Base-by-base conservation (phyloP, 805 yeast species). In the Blastobotrys terrestris region DNA sequence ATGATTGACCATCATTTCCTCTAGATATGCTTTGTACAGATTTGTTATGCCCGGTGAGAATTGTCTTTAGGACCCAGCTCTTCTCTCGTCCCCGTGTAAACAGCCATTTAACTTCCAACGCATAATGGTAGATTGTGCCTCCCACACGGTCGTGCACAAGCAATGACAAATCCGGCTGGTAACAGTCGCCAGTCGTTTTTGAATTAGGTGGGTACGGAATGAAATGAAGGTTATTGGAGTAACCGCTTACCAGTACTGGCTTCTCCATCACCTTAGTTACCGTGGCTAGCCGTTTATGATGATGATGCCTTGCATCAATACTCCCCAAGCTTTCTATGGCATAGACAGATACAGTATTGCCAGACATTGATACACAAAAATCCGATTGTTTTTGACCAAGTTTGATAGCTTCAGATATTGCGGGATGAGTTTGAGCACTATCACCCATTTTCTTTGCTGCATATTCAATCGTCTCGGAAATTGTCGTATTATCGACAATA, bases 41-140 rank as follows among this genome's bases (percentile, higher is more conserved):
- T 63, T 90, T 90, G 52, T 81, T 78, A 63, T 90, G 97, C 1
- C 98, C 98, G 1, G 95, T 88, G 51, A 84, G 79, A 58, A 85
- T 53, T 1, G 47, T 48, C 31, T 41, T 39, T 15, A 42, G 39
- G 19, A 20, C 18, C 48, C 20, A 45, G 19, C 39, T 39, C 5
- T 26, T 26, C 11, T 15, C 51, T 19, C 46, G 16, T 7, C 16
- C 40, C 13, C 45, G 19, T 6, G 20, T 20, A 11, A 51, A n/a
- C 7, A 53, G 48, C 14, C 82, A 76, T 20, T 74, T 70, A 14
- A 44, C 26, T 13, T 44, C 26, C 13, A 53, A 43, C 15, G 40
- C 39, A 43, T 46, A 39, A 15, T 47, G 54, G 18, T 39, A 51
- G 2, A 53, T 15, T 2, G 31, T 49, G 14, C 56, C 54, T 14